Percentiles rank a stretch among this genome's conserved stretches.
Evolutionary conservation across 306 rosid genomes (phyloP).

Genomic region (Cyamopsis tetragonoloba): DNA sequence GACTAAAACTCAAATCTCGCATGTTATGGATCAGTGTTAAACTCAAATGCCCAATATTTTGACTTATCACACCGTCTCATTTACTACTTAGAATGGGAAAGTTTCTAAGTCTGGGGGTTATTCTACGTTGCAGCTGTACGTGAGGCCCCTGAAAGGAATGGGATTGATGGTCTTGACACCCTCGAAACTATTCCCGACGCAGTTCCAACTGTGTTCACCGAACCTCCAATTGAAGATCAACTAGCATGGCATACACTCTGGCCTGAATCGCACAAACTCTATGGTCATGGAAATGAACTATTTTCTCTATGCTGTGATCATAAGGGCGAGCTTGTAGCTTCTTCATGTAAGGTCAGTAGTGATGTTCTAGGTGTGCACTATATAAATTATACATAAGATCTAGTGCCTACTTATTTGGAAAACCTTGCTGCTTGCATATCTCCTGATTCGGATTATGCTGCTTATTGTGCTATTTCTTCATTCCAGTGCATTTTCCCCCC

Average conservation of each 20-base stretch:
- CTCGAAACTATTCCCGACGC: slow-evolving; percentile 90
- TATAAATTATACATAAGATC: neutral
- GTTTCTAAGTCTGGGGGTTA: slow-evolving; percentile 5
- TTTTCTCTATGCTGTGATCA: slow-evolving; percentile 87
- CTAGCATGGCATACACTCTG: slow-evolving; percentile 93
- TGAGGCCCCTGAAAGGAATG: slow-evolving; percentile 43
- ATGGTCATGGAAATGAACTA: slow-evolving; percentile 96
- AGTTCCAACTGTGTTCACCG: slow-evolving; percentile 72
- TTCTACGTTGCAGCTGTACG: slow-evolving; percentile 53
- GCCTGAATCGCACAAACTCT: slow-evolving; percentile 98
- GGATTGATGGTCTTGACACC: slow-evolving; percentile 64
- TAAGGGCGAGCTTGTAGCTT: slow-evolving; percentile 82
- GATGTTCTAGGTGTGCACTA: slow-evolving; percentile 6
- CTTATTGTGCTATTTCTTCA: slow-evolving; percentile 1
- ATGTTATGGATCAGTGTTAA: neutral
- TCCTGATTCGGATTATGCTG: neutral
- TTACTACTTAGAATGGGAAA: neutral
- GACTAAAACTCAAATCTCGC: neutral
- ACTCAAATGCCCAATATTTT: neutral
- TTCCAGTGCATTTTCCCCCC: neutral
- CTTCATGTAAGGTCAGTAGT: slow-evolving; percentile 84
- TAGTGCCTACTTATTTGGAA: neutral
- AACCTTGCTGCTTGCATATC: neutral
- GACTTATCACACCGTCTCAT: neutral
- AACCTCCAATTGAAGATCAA: slow-evolving; percentile 98